These are phyloP conservation scores for Eimeria tenella DNA, from an alignment of 169 alveolate genomes.

Conservation along the genomic window DNA sequence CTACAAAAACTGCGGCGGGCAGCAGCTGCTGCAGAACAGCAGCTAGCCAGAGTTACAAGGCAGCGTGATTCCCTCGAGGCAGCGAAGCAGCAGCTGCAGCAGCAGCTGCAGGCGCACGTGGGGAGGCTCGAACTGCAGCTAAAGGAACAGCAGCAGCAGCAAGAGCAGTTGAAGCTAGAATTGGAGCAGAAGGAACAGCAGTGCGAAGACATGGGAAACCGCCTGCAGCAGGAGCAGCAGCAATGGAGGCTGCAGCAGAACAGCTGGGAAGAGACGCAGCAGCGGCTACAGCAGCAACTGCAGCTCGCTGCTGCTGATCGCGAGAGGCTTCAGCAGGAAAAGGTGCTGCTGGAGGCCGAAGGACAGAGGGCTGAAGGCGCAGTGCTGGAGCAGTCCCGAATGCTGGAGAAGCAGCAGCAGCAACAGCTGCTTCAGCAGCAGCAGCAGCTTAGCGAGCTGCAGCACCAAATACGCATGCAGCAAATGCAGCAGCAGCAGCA, in stretches of 20 bases:
- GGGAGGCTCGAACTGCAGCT: conserved; percentile 26
- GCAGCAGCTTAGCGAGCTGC: conserved; percentile 57
- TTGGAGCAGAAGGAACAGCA: conserved; percentile 57
- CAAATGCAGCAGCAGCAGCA: conserved; percentile 75
- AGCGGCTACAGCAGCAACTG: conserved; percentile 59
- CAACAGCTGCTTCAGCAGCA: conserved; percentile 51
- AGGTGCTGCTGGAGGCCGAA: conserved; percentile 31
- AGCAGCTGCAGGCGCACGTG: conserved; percentile 46
- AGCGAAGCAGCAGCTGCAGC: conserved; percentile 66
- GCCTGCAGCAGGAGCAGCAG: conserved; percentile 60
- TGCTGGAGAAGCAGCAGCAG: conserved; percentile 66
- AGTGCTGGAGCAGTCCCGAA: conserved; percentile 36
- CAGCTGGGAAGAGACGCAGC: conserved; percentile 53
- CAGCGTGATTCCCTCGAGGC: conserved; percentile 56
- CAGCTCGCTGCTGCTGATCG: conserved; percentile 56
- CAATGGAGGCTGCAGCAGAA: conserved; percentile 64
- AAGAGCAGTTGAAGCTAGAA: conserved; percentile 24
- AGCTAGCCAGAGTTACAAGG: conserved; percentile 41
- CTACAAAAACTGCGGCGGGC: conserved; percentile 53
- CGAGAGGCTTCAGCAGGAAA: conserved; percentile 44
- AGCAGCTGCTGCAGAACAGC: conserved; percentile 62
- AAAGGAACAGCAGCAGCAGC: conserved; percentile 49
- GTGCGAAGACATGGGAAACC: background rate
- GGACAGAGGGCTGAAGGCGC: background rate
- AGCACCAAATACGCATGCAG: conserved; percentile 55